Percentiles rank a stretch among this genome's conserved stretches.
These are phyloP conservation scores for Bifiguratus adelaidae DNA, from an alignment of 192 early-diverging fungal genomes.

Conservation along the genomic window DNA sequence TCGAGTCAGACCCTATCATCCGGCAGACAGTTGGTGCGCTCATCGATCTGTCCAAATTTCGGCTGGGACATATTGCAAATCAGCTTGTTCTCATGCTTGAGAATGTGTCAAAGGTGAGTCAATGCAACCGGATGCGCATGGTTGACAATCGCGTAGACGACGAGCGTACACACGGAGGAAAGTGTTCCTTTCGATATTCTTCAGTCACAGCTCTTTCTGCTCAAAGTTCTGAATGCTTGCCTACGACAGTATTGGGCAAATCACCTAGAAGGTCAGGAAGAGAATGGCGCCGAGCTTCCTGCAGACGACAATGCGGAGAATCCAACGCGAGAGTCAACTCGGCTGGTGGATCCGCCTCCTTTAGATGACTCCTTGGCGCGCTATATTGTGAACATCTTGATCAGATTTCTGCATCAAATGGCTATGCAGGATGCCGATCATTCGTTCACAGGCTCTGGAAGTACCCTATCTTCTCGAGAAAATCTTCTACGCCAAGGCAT, in stretches of 20 bases:
- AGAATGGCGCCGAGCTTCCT: conserved; percentile 8
- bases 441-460: too few species aligned
- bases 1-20: conserved; percentile 70
- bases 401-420: conserved; percentile 51
- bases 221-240: conserved; percentile 73
- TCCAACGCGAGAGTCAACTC: conserved; percentile 9
- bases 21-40: conserved; percentile 67
- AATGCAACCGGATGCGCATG: too few species aligned
- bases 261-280: conserved; percentile 36
- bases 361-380: conserved; percentile 64
- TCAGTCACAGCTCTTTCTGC: conserved; percentile 80
- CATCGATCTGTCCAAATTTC: conserved; percentile 67
- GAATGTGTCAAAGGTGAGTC: conserved; percentile 51
- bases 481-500: conserved; percentile 23
- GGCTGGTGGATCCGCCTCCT: conserved; percentile 57
- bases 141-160: background rate
- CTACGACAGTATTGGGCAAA: conserved; percentile 82
- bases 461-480: too few species aligned
- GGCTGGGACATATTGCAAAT: conserved; percentile 55
- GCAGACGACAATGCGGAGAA: conserved; percentile 14
- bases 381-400: conserved; percentile 47
- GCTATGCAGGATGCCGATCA: conserved; percentile 28
- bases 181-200: conserved; percentile 51
- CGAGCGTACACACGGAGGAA: conserved; percentile 24
- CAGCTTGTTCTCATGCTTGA: conserved; percentile 64